Base-by-base conservation (phyloP, 192 early-diverging fungal species). In the Backusella sp. region DNA sequence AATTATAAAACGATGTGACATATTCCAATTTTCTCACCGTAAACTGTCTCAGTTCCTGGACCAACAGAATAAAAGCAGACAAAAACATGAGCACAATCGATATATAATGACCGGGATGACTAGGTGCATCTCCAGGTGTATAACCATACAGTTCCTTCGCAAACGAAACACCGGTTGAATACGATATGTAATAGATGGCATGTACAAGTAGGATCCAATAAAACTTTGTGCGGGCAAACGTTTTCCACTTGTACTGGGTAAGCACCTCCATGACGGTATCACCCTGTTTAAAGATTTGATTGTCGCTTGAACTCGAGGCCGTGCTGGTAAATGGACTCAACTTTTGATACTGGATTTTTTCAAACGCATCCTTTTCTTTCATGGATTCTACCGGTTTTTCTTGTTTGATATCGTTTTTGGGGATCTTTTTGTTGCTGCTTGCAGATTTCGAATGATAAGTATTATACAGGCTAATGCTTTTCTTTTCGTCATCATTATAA, bases 191-290 rank as follows among this genome's bases (percentile, higher is more conserved):
- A 32, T 74, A 74, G 12, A 42, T 14, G 6, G 30, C 9, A 46
- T 74, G 62, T 12, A 74, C 21, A 12, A 74, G 46, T 6, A 35
- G 32, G 14, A 74, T 49, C 59, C 21, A 67, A 6, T 21, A 67
- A 23, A 74, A 74, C 4, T 39, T 39, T 6, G 14, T 35, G 7
- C 17, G 14, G 1, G 41, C 73, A 44, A 74, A 74, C 0, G 30
- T 66, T 9, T 66, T 37, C 73, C 73, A 74, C 44, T 74, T 74
- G 41, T 74, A 74, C 26, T 39, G 19, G 6, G 66, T 41, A 65
- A 74, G 17, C 15, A 65, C 73, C 67, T 74, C 65, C 37, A 74
- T 66, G 1, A 67, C 65, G 11, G 73, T 62, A 19, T 74, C 73
- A 42, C 73, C 73, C 14, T 67, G 56, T 34, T 39, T 66, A 23